Evolutionary conservation across 176 grass and related monocot genomes (phyloP).

Genomic region (Triticum dicoccoides): DNA sequence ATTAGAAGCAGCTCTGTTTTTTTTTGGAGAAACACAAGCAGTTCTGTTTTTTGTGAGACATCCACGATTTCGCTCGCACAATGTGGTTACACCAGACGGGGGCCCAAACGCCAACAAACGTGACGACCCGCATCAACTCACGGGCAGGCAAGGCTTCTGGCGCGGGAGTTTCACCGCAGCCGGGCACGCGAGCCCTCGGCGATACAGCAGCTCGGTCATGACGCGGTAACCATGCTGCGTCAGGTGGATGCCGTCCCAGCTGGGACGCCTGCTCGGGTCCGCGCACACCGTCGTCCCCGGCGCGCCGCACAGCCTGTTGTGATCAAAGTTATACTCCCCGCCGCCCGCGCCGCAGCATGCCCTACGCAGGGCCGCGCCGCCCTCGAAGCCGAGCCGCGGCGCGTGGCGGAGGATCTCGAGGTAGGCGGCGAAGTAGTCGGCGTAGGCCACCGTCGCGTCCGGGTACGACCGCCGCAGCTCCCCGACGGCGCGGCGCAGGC

Average conservation of each 20-base stretch:
- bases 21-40: too few species aligned
- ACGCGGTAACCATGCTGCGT: conserved; percentile 57
- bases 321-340: conserved; percentile 38
- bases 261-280: conserved; percentile 42
- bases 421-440: conserved; percentile 58
- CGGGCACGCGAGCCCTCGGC: conserved; percentile 1
- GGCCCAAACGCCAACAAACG: too few species aligned
- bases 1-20: too few species aligned
- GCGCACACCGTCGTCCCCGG: conserved; percentile 37
- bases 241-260: conserved; percentile 80
- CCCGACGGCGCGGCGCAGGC: conserved; percentile 28
- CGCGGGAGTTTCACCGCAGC: background rate
- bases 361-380: conserved; percentile 9
- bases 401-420: conserved; percentile 31
- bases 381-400: conserved; percentile 45
- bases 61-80: too few species aligned
- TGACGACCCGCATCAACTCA: background rate
- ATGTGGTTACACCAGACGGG: too few species aligned
- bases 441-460: conserved; percentile 48
- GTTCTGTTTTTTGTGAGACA: too few species aligned
- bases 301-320: conserved; percentile 40
- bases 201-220: conserved; percentile 29
- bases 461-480: conserved; percentile 44
- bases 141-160: background rate
- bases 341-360: conserved; percentile 57